Evolutionary conservation across 164 flowering plant genomes (phyloP).

Genomic region (Sextonia rubra): DNA sequence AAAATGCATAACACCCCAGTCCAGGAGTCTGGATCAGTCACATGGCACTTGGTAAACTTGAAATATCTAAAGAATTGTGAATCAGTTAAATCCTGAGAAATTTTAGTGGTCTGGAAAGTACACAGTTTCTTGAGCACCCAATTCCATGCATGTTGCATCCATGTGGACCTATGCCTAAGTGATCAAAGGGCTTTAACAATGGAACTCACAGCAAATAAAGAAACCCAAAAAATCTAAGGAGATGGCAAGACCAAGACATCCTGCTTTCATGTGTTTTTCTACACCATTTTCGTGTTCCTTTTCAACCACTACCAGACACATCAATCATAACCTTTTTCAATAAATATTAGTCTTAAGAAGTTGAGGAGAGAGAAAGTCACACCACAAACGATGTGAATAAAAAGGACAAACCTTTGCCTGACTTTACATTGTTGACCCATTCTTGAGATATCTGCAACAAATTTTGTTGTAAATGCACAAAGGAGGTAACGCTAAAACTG

Average conservation of each 20-base stretch:
- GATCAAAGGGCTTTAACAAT: not conserved
- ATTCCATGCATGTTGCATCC: not conserved
- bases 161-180: not conserved
- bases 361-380: not conserved
- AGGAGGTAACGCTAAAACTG: not conserved
- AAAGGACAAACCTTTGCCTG: conserved; percentile 66
- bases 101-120: not conserved
- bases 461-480: not conserved
- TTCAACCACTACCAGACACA: not conserved
- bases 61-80: not conserved
- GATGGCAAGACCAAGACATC: too few species aligned
- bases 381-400: not conserved
- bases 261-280: too few species aligned
- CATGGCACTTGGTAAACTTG: not conserved
- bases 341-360: too few species aligned
- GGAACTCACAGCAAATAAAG: not conserved
- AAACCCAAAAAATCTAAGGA: too few species aligned
- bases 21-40: not conserved
- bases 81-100: not conserved
- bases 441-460: conserved; percentile 56
- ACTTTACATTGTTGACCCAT: conserved; percentile 79
- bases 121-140: not conserved
- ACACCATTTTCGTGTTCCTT: not conserved
- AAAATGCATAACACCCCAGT: too few species aligned
- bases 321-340: not conserved